phyloP scores from a whole-genome alignment of 805 yeast species.

The Lipomyces mesembrius region DNA sequence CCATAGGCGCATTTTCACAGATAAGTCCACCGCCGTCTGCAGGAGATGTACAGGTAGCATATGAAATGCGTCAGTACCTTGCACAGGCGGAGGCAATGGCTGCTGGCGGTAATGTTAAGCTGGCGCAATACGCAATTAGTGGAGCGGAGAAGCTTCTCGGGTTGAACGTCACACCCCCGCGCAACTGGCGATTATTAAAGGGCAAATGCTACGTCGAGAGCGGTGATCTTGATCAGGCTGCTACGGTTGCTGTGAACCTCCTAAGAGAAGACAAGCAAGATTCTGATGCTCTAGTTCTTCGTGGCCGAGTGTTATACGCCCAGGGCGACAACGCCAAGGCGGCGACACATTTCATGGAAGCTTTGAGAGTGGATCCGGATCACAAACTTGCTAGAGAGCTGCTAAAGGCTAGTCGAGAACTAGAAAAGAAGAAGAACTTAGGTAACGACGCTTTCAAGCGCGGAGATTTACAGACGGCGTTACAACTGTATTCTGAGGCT shows the following conservation, averaged over 20 bases:
- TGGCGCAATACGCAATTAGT: constrained; percentile 47
- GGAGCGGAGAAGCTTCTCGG: constrained; percentile 49
- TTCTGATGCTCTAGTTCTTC: constrained; percentile 49
- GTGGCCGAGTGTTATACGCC: constrained; percentile 47
- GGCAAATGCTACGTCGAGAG: constrained; percentile 41
- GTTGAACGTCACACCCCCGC: constrained; percentile 44
- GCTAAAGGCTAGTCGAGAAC: constrained; percentile 44
- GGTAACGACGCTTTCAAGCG: constrained; percentile 77
- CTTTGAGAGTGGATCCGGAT: constrained; percentile 51
- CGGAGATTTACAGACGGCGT: constrained; percentile 66
- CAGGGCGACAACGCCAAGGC: constrained; percentile 49
- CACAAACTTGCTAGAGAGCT: constrained; percentile 44
- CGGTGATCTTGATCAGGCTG: constrained; percentile 47
- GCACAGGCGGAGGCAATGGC: constrained; percentile 44
- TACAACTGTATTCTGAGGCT: constrained; percentile 74
- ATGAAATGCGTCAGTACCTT: constrained; percentile 48
- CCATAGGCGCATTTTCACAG: constrained; percentile 41
- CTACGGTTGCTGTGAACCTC: constrained; percentile 45
- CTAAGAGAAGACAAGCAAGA: constrained; percentile 47
- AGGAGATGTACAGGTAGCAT: constrained; percentile 42
- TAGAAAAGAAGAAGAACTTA: constrained; percentile 47
- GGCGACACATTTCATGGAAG: constrained; percentile 48
- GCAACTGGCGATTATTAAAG: constrained; percentile 46
- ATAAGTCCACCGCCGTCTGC: constrained; percentile 37
- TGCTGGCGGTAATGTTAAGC: constrained; percentile 39